Evolutionary conservation across 495 filamentous ascomycete genomes (phyloP).

Genomic region (Xylaria scruposa): DNA sequence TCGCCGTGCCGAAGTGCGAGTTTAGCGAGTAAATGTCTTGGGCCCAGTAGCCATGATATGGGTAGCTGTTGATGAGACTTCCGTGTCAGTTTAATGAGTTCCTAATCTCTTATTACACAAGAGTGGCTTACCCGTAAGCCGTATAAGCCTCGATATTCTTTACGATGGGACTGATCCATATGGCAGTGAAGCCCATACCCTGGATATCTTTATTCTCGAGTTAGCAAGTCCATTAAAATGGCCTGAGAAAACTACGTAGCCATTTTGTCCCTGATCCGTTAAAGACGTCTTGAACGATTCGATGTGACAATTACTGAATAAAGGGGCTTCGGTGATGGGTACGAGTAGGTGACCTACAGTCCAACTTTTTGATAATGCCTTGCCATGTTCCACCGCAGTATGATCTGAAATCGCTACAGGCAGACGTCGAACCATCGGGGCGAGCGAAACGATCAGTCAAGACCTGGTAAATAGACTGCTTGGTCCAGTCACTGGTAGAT

Average conservation of each 20-base stretch:
- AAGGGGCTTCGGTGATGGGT: background rate
- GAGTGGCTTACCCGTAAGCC: conserved; percentile 54
- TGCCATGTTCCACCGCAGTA: conserved; percentile 80
- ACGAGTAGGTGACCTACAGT: conserved; percentile 37
- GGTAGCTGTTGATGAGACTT: conserved; percentile 32
- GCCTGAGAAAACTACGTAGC: too few relatives aligned
- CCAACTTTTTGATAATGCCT: conserved; percentile 71
- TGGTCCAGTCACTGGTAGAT: conserved; percentile 61
- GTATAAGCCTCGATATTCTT: conserved; percentile 61
- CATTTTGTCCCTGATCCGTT: background rate
- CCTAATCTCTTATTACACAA: background rate
- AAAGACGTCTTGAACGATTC: background rate
- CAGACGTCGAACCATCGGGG: conserved; percentile 67
- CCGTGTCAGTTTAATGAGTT: conserved; percentile 1
- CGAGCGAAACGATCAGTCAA: conserved; percentile 79
- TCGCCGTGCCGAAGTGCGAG: conserved; percentile 65
- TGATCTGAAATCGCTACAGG: conserved; percentile 56
- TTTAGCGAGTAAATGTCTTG: conserved; percentile 70
- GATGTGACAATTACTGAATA: background rate
- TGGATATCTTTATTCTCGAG: conserved; percentile 58
- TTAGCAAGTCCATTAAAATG: conserved; percentile 22
- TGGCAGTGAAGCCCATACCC: conserved; percentile 76
- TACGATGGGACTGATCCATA: conserved; percentile 81
- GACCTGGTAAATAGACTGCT: conserved; percentile 73
- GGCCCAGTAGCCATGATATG: conserved; percentile 80